These are phyloP conservation scores for Quercus variabilis DNA, from an alignment of 306 rosid genomes.

Conservation along the genomic window DNA sequence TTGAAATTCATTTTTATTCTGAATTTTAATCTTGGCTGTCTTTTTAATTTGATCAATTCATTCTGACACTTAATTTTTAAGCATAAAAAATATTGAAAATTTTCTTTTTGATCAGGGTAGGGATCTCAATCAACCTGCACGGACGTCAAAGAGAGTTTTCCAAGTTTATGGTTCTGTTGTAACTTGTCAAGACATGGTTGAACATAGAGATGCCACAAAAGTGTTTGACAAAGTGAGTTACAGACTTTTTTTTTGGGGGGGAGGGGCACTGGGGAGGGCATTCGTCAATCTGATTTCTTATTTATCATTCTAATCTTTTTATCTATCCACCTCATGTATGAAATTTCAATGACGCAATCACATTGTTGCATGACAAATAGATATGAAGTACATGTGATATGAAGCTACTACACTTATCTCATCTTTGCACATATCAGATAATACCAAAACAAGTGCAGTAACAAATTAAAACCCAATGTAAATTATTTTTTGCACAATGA, in stretches of 20 bases:
- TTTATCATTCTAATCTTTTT: neutral
- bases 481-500: neutral
- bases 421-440: neutral
- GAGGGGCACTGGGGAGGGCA: neutral
- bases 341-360: neutral
- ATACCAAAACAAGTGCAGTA: neutral
- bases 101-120: conserved; percentile 42
- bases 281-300: neutral
- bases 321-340: neutral
- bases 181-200: conserved; percentile 75
- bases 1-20: neutral
- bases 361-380: neutral
- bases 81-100: neutral
- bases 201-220: conserved; percentile 51
- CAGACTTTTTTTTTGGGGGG: neutral
- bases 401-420: neutral
- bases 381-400: neutral
- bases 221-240: conserved; percentile 70
- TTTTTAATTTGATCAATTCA: neutral
- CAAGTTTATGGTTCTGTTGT: conserved; percentile 89
- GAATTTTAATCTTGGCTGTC: neutral
- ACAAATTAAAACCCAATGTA: neutral
- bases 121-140: conserved; percentile 35
- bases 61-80: neutral
- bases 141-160: conserved; percentile 66